These are phyloP conservation scores for Vicia sativa DNA, from an alignment of 306 rosid species.

Conservation along the genomic window DNA sequence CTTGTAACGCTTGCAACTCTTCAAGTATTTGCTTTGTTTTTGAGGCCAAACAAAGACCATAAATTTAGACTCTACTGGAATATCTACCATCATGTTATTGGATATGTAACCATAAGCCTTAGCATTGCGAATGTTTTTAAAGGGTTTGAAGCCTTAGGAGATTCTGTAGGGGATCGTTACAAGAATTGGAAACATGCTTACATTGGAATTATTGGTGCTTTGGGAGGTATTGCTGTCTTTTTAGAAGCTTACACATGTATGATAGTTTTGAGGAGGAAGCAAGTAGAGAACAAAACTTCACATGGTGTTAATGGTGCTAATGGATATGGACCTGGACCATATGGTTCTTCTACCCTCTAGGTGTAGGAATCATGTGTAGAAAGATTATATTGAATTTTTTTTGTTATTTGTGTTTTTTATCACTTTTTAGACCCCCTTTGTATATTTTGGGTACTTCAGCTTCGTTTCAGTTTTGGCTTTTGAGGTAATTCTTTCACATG, in stretches of 20 bases:
- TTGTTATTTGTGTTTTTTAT: constrained; percentile 23
- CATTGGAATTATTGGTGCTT: constrained; percentile 60
- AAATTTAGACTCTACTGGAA: constrained; percentile 82
- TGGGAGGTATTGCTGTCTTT: constrained; percentile 64
- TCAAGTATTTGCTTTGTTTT: constrained; percentile 89
- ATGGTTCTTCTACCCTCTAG: constrained; percentile 38
- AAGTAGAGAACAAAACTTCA: constrained; percentile 36
- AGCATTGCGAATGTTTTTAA: constrained; percentile 62
- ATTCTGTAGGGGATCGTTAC: constrained; percentile 45
- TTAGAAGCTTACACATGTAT: constrained; percentile 71
- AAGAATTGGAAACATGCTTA: constrained; percentile 69
- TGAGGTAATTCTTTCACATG: constrained; percentile 52
- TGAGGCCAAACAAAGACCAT: constrained; percentile 89
- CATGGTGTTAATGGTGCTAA: constrained; percentile 40
- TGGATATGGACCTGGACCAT: constrained; percentile 12
- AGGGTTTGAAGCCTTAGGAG: constrained; percentile 60
- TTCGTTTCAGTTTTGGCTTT: constrained; percentile 35
- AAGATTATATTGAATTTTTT: constrained; percentile 25
- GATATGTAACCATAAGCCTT: constrained; percentile 66
- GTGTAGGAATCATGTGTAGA: constrained; percentile 29
- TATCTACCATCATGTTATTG: constrained; percentile 61
- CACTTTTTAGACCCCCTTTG: constrained; percentile 33
- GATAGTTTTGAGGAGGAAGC: constrained; percentile 50
- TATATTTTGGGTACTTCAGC: constrained; percentile 32
- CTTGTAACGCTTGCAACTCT: constrained; percentile 76